Base-by-base conservation (phyloP, 1,284 basidiomycete genomes). In the Volvariella volvacea region DNA sequence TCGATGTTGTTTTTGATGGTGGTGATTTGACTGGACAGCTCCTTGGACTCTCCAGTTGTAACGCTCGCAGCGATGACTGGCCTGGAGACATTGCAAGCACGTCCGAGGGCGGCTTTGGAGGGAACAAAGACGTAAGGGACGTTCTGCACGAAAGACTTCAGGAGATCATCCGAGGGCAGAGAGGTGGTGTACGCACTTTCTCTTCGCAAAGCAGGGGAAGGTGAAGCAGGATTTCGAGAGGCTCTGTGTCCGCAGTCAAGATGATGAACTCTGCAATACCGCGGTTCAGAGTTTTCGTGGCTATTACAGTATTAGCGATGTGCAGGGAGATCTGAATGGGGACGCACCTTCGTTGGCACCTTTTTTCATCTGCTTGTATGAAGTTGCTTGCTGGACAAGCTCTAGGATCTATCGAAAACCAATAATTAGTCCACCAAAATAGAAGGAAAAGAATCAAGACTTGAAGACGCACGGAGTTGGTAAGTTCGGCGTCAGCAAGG, bases 231-330 rank as follows among this genome's bases (percentile, higher is more conserved):
- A 99, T 99, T 66, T 99, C 95, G 59, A 99, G 80, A 42, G 95
- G 95, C 67, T 99, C 94, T 39, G 95, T 95, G 60, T 96, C 92
- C 50, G 93, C 96, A 48, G 96, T 96, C 69, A 99, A 77, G 60
- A 99, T 83, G 68, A 99, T 95, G 70, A 99, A 92, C 71, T 99
- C 96, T 56, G 93, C 90, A 58, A 98, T 94, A 72, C 96, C 95
- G 62, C 96, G 90, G 70, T 99, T 99, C 53, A 99, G 79, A 19
- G 96, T 99, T 77, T 98, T 98, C 55, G 94, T 97, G 41, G 88
- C 88, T 83, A 63, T 55, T 14, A 46, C 10, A 36, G 44, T 39
- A 39, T 51, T 12, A 53, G 34, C 16, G 19, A 12, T 21, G 45
- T 25, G 16, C 25, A 4, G 22, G 17, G 12, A 21, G 1, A 16